These are phyloP conservation scores for Pseudogymnoascus sp. DNA, from an alignment of 2,329 filamentous ascomycete genomes.

Conservation along the genomic window DNA sequence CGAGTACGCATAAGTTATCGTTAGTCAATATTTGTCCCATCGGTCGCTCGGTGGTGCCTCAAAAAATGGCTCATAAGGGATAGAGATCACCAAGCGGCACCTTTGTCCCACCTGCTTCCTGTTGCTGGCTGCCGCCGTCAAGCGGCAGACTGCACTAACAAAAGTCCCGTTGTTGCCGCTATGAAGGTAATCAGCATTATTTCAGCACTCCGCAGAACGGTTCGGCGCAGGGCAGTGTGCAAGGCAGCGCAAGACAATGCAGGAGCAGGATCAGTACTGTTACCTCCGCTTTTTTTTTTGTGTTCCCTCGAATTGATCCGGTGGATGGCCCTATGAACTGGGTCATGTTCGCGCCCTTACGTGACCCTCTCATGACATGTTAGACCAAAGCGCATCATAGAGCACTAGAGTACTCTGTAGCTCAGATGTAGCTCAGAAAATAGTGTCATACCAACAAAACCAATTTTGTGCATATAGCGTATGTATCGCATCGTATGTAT, in stretches of 20 bases:
- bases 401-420: not conserved
- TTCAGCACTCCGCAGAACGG: not conserved
- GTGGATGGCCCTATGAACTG: not conserved
- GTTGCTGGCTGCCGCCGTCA: conserved; percentile 5
- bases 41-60: not conserved
- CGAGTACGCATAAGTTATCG: not conserved
- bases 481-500: not conserved
- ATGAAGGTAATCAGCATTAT: not conserved
- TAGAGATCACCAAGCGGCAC: conserved; percentile 2
- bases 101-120: not conserved
- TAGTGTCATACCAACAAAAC: not conserved
- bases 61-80: not conserved
- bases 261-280: not conserved
- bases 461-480: not conserved
- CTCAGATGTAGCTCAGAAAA: not conserved
- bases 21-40: not conserved
- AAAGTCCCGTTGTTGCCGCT: not conserved
- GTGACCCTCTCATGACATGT: conserved; percentile 6
- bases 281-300: conserved; percentile 7
- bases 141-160: conserved; percentile 7
- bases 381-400: conserved; percentile 1
- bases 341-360: not conserved
- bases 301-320: conserved; percentile 2
- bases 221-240: not conserved
- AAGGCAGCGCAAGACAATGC: not conserved